Evolutionary conservation across 2,329 filamentous ascomycete species (phyloP), one percentile per base, ranked within the genome.

Genomic region (Rutstroemia sp.): DNA sequence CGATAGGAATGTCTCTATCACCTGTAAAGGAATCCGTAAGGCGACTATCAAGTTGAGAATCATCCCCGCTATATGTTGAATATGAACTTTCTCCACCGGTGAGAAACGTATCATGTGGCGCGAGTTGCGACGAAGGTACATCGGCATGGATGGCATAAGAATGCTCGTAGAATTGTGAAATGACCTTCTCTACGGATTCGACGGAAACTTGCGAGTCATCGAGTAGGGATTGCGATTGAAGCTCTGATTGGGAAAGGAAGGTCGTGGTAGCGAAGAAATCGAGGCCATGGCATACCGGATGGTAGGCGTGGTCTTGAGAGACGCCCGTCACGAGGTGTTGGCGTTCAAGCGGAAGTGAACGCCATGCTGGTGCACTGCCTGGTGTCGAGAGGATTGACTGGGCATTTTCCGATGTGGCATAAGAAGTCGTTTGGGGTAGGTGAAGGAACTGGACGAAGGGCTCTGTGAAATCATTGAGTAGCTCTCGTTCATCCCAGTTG

Each of bases 121-220:
- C 57, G 21, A 85, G 73, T 58, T 87, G 80, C 1, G 85, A 87
- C 0, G 84, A 87, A 1, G 79, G 71, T 4, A 87, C 70, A 14
- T 83, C 80, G 60, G 88, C 78, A 67, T 95, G 83, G 14, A 86
- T 73, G 2, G 83, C 80, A 49, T 95, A 78, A 0, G 89, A 94
- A 65, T 92, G 83, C 61, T 94, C 82, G 64, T 89, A 88, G 69
- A 94, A 95, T 56, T 84, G 78, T 3, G 81, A 79, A 3, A 85
- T 70, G 0, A 75, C 60, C 17, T 73, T 67, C 27, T 67, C 62
- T 39, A 61, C 49, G 9, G 61, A 61, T 10, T n/a, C 8, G 14
- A 25, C 4, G 25, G 46, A 55, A 6, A 42, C 2, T 9, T 55
- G 12, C 10, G 45, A 34, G 39, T 55, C 27, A 10, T 12, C 6